Base-by-base conservation (phyloP, 768 basidiomycete genomes). In the Leccinum variicolor region DNA sequence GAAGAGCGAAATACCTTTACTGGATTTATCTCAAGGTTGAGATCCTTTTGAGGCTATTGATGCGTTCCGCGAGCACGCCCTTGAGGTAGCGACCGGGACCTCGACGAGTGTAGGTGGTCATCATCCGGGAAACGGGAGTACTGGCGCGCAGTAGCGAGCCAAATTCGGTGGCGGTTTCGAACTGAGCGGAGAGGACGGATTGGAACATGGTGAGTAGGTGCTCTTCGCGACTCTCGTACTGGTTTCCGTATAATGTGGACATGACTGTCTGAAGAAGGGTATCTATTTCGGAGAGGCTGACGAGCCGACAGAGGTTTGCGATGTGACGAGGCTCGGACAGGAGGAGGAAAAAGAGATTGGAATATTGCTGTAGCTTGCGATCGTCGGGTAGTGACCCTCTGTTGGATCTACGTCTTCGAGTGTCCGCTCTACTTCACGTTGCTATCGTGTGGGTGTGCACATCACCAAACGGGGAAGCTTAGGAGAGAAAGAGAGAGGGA, bases 121-220 rank as follows among this genome's bases (percentile, higher is more conserved):
- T 99, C 97, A 99, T 99, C 41, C 97, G 89, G 50, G 94, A 98
- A 21, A 99, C 97, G 49, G 97, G 97, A 52, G 97, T 99, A 75
- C 98, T 99, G 58, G 97, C 97, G 54, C 97, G 92, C 28, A 99
- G 84, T 11, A 99, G 82, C 6, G 96, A 98, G n/a, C 95, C 95
- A 65, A 99, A 98, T 74, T 99, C 97, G 54, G 94, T 96, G 17
- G 97, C 94, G 2, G 93, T 98, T 75, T 99, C 97, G 77, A 99
- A 99, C 74, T 99, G 97, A 25, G 96, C 96, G 48, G 96, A 95
- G 6, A 99, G 80, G 11, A 99, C 97, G 66, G 93, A 94, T 79
- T 99, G 90, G 77, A 99, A 99, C 97, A 99, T 99, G 53, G 97
- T 98, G 62, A 99, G 81, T 41, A 99, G 77, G 74, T 99, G 97